Evolutionary conservation across 2,329 filamentous ascomycete species (phyloP), one percentile per base, ranked within the genome.

Genomic region (Pestalotiopsis fici): DNA sequence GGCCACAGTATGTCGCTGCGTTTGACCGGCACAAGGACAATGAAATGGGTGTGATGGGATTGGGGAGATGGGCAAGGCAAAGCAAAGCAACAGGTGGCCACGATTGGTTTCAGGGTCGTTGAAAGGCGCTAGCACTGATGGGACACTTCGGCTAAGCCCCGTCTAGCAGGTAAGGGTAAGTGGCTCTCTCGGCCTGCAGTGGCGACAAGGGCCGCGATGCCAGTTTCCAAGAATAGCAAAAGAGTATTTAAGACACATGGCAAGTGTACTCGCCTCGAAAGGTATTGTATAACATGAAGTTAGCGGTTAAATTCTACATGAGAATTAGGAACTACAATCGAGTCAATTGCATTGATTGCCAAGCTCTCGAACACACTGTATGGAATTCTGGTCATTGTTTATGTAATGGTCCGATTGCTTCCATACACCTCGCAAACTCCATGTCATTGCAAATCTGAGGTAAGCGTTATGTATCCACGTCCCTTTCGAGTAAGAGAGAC

Each of bases 91-190:
- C 43, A 65, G 55, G 43, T 65, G 63, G 56, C 63, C 27, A 56
- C 43, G 63, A 56, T 28, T 57, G 28, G 63, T 65, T 65, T 65
- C 63, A 65, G 31, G 61, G 61, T 35, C 57, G 57, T 21, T 39
- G 9, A 27, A 21, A n/a, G 57, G 25, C 55, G 57, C 57, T 60
- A 60, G 57, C 25, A 60, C 57, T 37, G 55, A 31, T 60, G n/a
- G 31, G 57, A 21, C n/a, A 5, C 57, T n/a, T 21, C 57, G 31
- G 23, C 27, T 57, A 31, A 27, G 23, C 23, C 55, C 43, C 43
- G 43, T 50, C 15, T n/a, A 50, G 43, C 43, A 50, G 43, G 43
- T 50, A 21, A 18, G 18, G 31, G 6, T 7, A 35, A 11, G 31
- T 35, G 31, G 21, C 43, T 50, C 43, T 50, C 21, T 50, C 21